Evolutionary conservation across 352 stramenopile species (phyloP).

Genomic region (Phytophthora melonis): DNA sequence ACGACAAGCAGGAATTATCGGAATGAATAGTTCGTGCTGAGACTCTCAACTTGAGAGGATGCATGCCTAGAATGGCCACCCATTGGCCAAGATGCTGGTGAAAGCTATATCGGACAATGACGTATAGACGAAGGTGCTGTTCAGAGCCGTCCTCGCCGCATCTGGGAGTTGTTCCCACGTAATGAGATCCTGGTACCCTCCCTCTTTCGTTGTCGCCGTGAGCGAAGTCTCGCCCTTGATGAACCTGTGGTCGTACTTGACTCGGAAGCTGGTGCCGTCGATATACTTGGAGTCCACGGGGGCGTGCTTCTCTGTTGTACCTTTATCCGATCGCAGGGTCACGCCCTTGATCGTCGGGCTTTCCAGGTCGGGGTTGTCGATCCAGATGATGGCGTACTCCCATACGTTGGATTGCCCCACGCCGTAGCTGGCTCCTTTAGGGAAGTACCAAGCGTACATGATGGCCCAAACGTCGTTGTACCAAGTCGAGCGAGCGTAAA

Average conservation of each 20-base stretch:
- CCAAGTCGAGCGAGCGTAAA: neutral
- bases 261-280: neutral
- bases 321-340: neutral
- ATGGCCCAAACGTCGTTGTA: neutral
- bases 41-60: neutral
- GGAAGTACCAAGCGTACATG: neutral
- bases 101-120: neutral
- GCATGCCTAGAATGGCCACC: neutral
- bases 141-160: neutral
- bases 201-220: neutral
- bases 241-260: neutral
- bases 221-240: neutral
- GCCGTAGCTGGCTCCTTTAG: neutral
- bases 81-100: neutral
- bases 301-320: neutral
- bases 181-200: constrained; percentile 5
- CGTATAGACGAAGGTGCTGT: neutral
- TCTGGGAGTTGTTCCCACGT: constrained; percentile 2
- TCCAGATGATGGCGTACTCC: constrained; percentile 6
- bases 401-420: neutral
- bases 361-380: constrained; percentile 1
- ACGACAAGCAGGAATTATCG: neutral
- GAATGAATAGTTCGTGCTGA: neutral
- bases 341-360: neutral
- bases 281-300: neutral